Base-by-base conservation (phyloP, 305 asterid species). In the Solanum hybrid region DNA sequence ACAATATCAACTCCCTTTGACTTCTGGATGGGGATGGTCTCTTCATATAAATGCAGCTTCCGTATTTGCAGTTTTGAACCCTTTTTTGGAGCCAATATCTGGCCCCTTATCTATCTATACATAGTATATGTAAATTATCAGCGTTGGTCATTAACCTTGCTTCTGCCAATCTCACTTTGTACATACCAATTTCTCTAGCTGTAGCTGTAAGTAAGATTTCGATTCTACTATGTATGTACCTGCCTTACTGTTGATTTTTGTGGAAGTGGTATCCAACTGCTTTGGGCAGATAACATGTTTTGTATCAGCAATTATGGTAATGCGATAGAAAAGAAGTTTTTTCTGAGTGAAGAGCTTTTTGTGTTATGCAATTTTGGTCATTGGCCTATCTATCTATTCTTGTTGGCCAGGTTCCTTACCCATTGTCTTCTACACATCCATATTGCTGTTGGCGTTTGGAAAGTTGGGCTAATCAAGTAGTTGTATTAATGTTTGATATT, bases 1-100 rank as follows among this genome's bases (percentile, higher is more conserved):
- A 91, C 92, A 40, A 73, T 75, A 75, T 42, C 60, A 79, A 66
- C 92, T 75, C 89, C 79, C 86, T 85, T 76, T 17, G 86, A 72
- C 89, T 69, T 27, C 27, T 89, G 79, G 81, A n/a, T 32, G 89
- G 88, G 88, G 90, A 79, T 87, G 73, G 78, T 40, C 89, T 84
- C 35, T 72, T 46, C 87, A 64, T 60, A 84, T 82, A 78, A 89
- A 87, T 86, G 89, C 87, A 89, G 91, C 85, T 79, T 90, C 87
- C 32, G 60, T 90, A 85, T 79, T 87, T 71, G 91, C 89, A 80
- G 85, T 90, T 91, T 90, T 91, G 90, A 88, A 88, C 86, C 89
- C 89, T 69, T 88, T 88, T 85, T 91, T 77, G 92, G 91, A 90
- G 90, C 90, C 80, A 2, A 40, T 87, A 78, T 71, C 60, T 79